These are phyloP conservation scores for Rosa chinensis DNA, from an alignment of 306 rosid genomes.

Conservation along the genomic window DNA sequence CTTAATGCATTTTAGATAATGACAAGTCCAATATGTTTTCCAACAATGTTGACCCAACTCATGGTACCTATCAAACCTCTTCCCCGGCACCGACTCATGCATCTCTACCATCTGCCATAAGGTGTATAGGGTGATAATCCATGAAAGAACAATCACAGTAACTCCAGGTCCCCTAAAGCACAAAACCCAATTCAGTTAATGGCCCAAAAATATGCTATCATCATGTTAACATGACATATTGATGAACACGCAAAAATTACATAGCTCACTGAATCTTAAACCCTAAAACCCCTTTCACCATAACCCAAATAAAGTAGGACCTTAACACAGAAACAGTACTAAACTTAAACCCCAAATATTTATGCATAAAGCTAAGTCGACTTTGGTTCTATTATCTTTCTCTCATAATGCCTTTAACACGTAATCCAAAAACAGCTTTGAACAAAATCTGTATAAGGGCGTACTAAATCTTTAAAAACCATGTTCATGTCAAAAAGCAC, in stretches of 20 bases:
- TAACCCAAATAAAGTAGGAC: background rate
- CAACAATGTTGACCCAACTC: slow-evolving; percentile 36
- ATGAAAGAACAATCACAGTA: slow-evolving; percentile 33
- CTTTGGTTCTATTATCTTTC: background rate
- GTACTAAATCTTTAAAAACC: background rate
- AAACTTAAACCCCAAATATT: background rate
- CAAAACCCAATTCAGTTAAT: background rate
- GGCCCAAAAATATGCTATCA: background rate
- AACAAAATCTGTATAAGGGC: background rate
- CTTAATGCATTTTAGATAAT: no score
- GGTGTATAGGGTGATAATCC: slow-evolving; percentile 47
- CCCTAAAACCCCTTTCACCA: background rate
- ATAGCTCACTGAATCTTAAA: background rate
- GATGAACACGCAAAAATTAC: background rate
- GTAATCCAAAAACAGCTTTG: background rate
- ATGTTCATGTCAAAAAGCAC: background rate
- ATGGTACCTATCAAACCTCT: slow-evolving; percentile 49
- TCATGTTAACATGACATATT: background rate
- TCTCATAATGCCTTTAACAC: background rate
- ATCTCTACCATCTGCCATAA: slow-evolving; percentile 48
- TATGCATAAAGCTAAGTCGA: background rate
- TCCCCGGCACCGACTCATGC: slow-evolving; percentile 47
- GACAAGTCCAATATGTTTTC: no score
- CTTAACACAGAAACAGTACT: no score
- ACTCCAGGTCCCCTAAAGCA: slow-evolving; percentile 42